These are phyloP conservation scores for Neoboletus subvelutipes DNA, from an alignment of 768 basidiomycete species.

Conservation along the genomic window DNA sequence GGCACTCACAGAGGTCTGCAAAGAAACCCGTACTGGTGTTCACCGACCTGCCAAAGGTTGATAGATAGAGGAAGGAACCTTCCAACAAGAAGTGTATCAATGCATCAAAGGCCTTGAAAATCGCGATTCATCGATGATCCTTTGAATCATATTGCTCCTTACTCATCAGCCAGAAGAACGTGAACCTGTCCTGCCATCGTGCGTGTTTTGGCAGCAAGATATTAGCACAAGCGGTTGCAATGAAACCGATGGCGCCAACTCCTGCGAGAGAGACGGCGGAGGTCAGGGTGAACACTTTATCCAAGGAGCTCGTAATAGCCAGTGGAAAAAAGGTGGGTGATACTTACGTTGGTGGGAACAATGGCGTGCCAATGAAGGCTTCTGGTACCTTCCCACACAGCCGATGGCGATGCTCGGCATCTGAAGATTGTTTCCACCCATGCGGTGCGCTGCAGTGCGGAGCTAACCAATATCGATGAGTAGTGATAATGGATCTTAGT, in stretches of 20 bases:
- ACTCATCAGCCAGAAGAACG: slow-evolving; percentile 79
- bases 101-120: slow-evolving; percentile 68
- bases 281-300: slow-evolving; percentile 51
- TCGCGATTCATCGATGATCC: not conserved
- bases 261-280: slow-evolving; percentile 65
- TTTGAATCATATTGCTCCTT: no score
- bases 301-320: slow-evolving; percentile 18
- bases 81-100: slow-evolving; percentile 79
- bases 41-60: slow-evolving; percentile 70
- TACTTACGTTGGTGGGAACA: not conserved
- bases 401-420: no score
- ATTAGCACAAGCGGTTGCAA: slow-evolving; percentile 55
- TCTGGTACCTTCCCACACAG: not conserved
- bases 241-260: slow-evolving; percentile 48
- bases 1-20: slow-evolving; percentile 68
- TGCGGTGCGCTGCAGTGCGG: no score
- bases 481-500: no score
- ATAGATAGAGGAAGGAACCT: slow-evolving; percentile 78
- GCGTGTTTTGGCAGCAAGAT: slow-evolving; percentile 62
- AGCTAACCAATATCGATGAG: no score
- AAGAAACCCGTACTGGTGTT: slow-evolving; percentile 66
- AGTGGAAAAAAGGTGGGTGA: not conserved
- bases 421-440: no score
- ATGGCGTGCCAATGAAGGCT: not conserved
- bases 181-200: slow-evolving; percentile 60